Base-by-base conservation (phyloP, 2,329 filamentous ascomycete species). In the Trichoderma sp. region DNA sequence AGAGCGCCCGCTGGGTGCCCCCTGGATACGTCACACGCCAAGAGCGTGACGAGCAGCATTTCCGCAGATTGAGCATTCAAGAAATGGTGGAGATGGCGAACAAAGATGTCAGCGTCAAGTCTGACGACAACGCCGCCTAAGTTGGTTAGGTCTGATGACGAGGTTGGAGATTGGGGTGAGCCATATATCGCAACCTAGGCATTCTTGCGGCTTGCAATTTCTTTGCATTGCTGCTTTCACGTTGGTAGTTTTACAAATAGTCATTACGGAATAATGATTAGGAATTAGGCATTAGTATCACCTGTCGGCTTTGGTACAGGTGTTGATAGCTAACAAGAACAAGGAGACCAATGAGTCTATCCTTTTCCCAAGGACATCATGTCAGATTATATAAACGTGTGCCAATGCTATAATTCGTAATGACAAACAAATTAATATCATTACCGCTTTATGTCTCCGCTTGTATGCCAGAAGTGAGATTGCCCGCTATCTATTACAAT, bases 1-100 rank as follows among this genome's bases (percentile, higher is more conserved):
- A 83, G 75, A 88, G 86, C 72, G 76, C 79, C 69, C 80, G 82
- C 70, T 90, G 84, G 84, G 77, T 79, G 39, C 81, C 81, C 15
- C 78, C 78, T 1, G 81, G 81, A n/a, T 83, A 82, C 69, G 72
- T 78, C 69, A 82, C 77, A 60, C 78, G 78, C 64, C 77, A 75
- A 75, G 69, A 78, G 67, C 73, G 78, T 63, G 78, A 80, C 58
- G 75, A 76, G 19, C 37, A 68, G 7, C 67, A 73, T 45, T 74
- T 76, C 64, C 71, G 70, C 5, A 67, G 73, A 45, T 61, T 70
- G 48, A 73, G 70, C 39, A 65, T 67, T 56, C 67, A 52, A n/a
- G 71, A 69, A 27, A 71, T 68, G 64, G 48, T 37, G 5, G 70
- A 64, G 15, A 65, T 64, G 34, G 69, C 58, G n/a, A 53, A 27